A percentile compares a stretch with the other conserved stretches of the same genome.
These are phyloP conservation scores for Jacaranda mimosifolia DNA, from an alignment of 257 asterid species.

Conservation along the genomic window DNA sequence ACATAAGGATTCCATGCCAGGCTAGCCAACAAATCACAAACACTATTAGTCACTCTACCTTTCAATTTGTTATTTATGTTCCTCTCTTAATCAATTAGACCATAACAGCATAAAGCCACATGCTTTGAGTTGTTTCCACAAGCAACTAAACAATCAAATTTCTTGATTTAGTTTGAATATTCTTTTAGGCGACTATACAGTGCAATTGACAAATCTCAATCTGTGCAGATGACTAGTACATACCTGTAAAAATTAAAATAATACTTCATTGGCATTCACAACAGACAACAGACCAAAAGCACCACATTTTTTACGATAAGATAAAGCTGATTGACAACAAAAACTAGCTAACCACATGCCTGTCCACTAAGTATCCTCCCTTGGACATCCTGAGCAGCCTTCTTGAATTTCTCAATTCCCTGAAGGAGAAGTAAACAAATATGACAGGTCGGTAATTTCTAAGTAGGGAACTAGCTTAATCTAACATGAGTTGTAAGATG, in stretches of 20 bases:
- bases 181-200: slow-evolving; percentile 13
- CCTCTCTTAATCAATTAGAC: slow-evolving; percentile 25
- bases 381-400: slow-evolving; percentile 81
- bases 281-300: slow-evolving; percentile 5
- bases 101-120: slow-evolving; percentile 5
- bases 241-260: neutral
- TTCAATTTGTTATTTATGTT: slow-evolving; percentile 1
- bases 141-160: slow-evolving; percentile 18
- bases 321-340: slow-evolving; percentile 27
- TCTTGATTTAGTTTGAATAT: neutral
- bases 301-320: slow-evolving; percentile 4
- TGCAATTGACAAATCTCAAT: slow-evolving; percentile 17
- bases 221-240: neutral
- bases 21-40: slow-evolving; percentile 16
- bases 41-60: neutral
- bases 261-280: slow-evolving; percentile 23
- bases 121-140: slow-evolving; percentile 5
- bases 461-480: neutral
- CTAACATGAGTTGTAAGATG: neutral
- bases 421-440: slow-evolving; percentile 41
- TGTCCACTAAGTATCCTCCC: slow-evolving; percentile 84
- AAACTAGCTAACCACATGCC: slow-evolving; percentile 57
- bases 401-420: slow-evolving; percentile 96
- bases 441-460: slow-evolving; percentile 21
- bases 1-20: slow-evolving; percentile 16